Evolutionary conservation across 2,329 filamentous ascomycete species (phyloP).

Genomic region (Leptoxyphium fumago): DNA sequence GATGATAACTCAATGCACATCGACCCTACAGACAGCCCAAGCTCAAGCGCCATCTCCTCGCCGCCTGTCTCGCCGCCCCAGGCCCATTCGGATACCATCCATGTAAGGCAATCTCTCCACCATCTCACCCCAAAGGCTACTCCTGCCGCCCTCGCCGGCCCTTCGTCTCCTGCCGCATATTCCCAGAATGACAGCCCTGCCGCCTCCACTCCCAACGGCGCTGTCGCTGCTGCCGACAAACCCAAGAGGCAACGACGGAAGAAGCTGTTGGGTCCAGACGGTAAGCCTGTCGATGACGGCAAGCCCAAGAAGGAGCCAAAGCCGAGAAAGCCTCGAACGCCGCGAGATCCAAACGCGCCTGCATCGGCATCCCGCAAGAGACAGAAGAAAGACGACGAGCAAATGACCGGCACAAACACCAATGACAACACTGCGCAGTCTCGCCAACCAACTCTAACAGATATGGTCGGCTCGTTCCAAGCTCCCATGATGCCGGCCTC

Average conservation of each 20-base stretch:
- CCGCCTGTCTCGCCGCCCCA: constrained; percentile 13
- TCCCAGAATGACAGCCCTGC: constrained; percentile 6
- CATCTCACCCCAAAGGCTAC: background rate
- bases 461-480: constrained; percentile 21
- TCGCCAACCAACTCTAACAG: constrained; percentile 27
- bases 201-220: constrained; percentile 2
- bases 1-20: constrained; percentile 6
- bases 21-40: constrained; percentile 8
- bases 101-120: constrained; percentile 8
- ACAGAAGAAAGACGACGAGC: constrained; percentile 24
- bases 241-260: constrained; percentile 26
- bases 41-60: constrained; percentile 12
- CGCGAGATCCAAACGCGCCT: constrained; percentile 33
- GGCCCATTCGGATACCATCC: constrained; percentile 7
- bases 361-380: constrained; percentile 34
- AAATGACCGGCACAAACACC: constrained; percentile 9
- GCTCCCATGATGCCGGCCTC: constrained; percentile 6
- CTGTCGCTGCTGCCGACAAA: constrained; percentile 14
- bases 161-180: constrained; percentile 11
- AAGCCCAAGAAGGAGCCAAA: constrained; percentile 27
- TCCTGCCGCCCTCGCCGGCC: background rate
- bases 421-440: constrained; percentile 9
- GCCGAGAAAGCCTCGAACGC: constrained; percentile 29
- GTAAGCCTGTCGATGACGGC: constrained; percentile 23
- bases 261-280: constrained; percentile 21